Conservation (phyloP, 257 asterid species). For the Fraxinus quadrangulata region DNA sequence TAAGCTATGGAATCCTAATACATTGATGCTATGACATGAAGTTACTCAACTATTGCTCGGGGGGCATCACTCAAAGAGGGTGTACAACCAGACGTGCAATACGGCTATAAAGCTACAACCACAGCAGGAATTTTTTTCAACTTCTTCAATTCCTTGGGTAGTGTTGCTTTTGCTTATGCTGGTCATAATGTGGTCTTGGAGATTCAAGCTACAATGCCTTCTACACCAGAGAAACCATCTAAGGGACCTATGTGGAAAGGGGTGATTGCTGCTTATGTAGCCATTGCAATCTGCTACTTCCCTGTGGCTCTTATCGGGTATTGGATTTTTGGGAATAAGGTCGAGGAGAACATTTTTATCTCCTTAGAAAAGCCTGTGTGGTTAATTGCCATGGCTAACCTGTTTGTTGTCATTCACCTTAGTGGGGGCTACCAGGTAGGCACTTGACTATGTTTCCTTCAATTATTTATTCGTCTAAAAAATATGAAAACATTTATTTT, state of each 20-base stretch:
- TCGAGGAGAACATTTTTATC: slow-evolving; percentile 37
- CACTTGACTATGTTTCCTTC: not conserved
- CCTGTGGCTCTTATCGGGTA: slow-evolving; percentile 46
- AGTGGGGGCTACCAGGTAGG: slow-evolving; percentile 44
- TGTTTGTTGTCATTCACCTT: slow-evolving; percentile 42
- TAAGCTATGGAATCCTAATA: not conserved
- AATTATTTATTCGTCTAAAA: no score
- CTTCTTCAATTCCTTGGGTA: slow-evolving; percentile 40
- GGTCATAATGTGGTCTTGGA: slow-evolving; percentile 53
- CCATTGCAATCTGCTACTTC: slow-evolving; percentile 42
- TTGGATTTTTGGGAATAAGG: slow-evolving; percentile 37
- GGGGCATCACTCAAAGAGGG: slow-evolving; percentile 20
- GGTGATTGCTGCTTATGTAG: slow-evolving; percentile 33
- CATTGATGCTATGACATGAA: not conserved
- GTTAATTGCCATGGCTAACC: slow-evolving; percentile 41
- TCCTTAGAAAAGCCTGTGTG: slow-evolving; percentile 31
- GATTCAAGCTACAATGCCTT: slow-evolving; percentile 52
- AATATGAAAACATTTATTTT: not conserved
- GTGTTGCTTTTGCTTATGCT: slow-evolving; percentile 42
- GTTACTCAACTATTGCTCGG: slow-evolving; percentile 42
- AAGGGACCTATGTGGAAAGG: slow-evolving; percentile 52
- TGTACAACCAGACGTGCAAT: slow-evolving; percentile 24
- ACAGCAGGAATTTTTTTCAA: slow-evolving; percentile 21
- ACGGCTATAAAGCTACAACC: not conserved
- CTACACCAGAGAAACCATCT: slow-evolving; percentile 41